A percentile compares a stretch with the other conserved stretches of the same genome.
Conservation (phyloP, 225 moss, liverwort and hornwort genomes). For the Climacium dendroides region DNA sequence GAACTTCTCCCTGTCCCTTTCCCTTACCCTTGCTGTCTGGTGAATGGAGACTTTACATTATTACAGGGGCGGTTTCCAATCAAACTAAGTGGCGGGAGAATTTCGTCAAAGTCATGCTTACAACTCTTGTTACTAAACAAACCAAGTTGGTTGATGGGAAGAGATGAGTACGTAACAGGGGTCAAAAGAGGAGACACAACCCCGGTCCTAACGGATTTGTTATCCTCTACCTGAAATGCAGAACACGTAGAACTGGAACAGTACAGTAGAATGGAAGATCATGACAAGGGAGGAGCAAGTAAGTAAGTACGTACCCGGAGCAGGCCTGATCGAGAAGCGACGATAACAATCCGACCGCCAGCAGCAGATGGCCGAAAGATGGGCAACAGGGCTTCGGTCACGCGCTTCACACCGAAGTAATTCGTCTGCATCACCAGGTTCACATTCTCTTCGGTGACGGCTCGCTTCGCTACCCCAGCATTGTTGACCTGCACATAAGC, state of each 20-base stretch:
- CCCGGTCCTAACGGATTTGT: too few relatives aligned
- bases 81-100: not conserved
- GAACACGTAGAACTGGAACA: not conserved
- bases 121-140: not conserved
- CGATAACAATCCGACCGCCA: constrained; percentile 24
- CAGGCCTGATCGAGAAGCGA: constrained; percentile 25
- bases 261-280: not conserved
- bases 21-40: not conserved
- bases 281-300: not conserved
- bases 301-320: constrained; percentile 11
- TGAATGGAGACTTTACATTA: not conserved
- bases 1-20: not conserved
- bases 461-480: constrained; percentile 29
- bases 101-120: not conserved
- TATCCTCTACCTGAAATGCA: not conserved
- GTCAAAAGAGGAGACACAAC: not conserved
- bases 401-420: constrained; percentile 42
- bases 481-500: constrained; percentile 28
- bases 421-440: constrained; percentile 43
- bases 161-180: not conserved
- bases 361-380: constrained; percentile 10
- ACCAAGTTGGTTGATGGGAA: not conserved
- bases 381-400: constrained; percentile 39
- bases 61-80: not conserved
- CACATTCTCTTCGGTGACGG: constrained; percentile 24